phyloP scores from a whole-genome alignment of 768 basidiomycete species.

The Agrocybe praecox region DNA sequence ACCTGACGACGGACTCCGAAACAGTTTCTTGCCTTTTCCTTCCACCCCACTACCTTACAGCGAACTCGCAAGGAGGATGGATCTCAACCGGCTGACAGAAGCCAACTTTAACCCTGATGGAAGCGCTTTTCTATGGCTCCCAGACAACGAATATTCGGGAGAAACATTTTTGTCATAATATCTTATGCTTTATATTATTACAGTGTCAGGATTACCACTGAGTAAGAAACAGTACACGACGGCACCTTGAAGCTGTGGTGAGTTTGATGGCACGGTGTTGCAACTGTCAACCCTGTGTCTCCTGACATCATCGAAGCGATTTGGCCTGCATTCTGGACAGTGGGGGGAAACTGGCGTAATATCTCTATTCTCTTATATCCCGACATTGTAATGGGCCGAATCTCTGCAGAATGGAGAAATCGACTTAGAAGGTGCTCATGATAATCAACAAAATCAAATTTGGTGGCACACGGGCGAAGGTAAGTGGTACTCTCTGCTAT shows the following conservation, averaged over 20 bases:
- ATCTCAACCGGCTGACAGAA: no score
- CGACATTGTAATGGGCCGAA: slow-evolving; percentile 40
- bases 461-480: slow-evolving; percentile 67
- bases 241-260: slow-evolving; percentile 92
- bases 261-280: slow-evolving; percentile 18
- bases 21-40: no score
- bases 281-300: neutral
- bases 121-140: no score
- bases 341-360: slow-evolving; percentile 67
- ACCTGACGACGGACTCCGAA: no score
- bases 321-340: slow-evolving; percentile 86
- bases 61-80: no score
- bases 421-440: slow-evolving; percentile 84
- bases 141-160: no score
- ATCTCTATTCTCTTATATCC: slow-evolving; percentile 2
- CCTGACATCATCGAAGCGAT: slow-evolving; percentile 44
- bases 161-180: no score
- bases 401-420: slow-evolving; percentile 71
- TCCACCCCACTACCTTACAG: no score
- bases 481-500: neutral
- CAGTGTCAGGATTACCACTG: slow-evolving; percentile 83
- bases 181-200: no score
- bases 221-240: slow-evolving; percentile 66
- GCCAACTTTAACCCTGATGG: no score
- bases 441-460: slow-evolving; percentile 82